Evolutionary conservation across 192 early-diverging fungal genomes (phyloP).

Genomic region (Linderina pennispora): DNA sequence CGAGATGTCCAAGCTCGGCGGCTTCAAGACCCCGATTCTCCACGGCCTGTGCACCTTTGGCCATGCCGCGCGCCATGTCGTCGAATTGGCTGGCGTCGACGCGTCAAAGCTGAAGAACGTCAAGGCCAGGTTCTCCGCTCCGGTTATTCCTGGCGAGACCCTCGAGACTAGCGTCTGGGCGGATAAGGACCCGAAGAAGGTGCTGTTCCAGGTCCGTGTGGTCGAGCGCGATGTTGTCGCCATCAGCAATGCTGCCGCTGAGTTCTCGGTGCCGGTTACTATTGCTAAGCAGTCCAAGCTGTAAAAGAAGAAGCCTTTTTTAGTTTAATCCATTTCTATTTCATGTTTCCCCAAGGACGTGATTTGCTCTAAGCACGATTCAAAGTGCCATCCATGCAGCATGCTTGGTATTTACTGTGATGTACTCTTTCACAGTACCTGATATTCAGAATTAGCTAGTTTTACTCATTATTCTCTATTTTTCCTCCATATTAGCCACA

Average conservation of each 20-base stretch:
- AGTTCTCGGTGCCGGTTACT: constrained; percentile 48
- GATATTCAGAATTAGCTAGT: too few relatives aligned
- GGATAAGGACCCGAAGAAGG: constrained; percentile 65
- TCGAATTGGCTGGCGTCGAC: constrained; percentile 68
- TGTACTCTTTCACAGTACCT: too few relatives aligned
- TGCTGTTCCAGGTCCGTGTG: constrained; percentile 90
- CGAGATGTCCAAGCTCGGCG: constrained; percentile 84
- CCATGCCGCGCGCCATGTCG: constrained; percentile 84
- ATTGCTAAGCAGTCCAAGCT: constrained; percentile 27
- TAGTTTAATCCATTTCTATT: too few relatives aligned
- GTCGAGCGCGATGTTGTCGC: constrained; percentile 90
- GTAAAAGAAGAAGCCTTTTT: too few relatives aligned
- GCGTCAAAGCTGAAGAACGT: constrained; percentile 67
- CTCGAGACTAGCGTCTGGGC: constrained; percentile 96
- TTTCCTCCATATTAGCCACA: too few relatives aligned
- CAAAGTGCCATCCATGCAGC: too few relatives aligned
- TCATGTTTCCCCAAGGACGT: too few relatives aligned
- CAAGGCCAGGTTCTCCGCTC: constrained; percentile 86
- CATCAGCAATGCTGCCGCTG: constrained; percentile 89
- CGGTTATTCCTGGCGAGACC: constrained; percentile 95
- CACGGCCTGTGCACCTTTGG: constrained; percentile 96
- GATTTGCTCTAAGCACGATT: too few relatives aligned
- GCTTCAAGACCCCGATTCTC: constrained; percentile 94
- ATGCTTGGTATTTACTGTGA: too few relatives aligned
- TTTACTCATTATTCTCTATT: too few relatives aligned